Evolutionary conservation across 495 filamentous ascomycete genomes (phyloP).

Genomic region (Aspergillus cavernicola): DNA sequence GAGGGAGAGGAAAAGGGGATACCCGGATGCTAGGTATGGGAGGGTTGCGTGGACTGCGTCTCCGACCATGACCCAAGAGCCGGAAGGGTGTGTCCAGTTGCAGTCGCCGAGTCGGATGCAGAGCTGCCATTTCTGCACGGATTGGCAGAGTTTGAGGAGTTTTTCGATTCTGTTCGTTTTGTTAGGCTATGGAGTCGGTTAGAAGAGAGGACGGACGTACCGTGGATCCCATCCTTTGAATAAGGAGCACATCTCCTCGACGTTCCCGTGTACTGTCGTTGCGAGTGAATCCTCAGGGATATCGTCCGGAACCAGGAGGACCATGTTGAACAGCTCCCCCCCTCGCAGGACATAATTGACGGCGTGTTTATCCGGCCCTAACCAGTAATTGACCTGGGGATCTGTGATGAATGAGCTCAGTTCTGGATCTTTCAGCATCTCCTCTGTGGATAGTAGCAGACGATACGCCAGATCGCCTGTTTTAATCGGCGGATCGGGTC

Average conservation of each 20-base stretch:
- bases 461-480: conserved; percentile 70
- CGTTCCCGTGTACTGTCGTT: conserved; percentile 49
- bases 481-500: conserved; percentile 42
- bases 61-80: conserved; percentile 39
- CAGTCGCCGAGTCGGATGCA: conserved; percentile 52
- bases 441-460: conserved; percentile 49
- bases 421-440: conserved; percentile 47
- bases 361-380: conserved; percentile 60
- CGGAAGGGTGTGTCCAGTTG: conserved; percentile 53
- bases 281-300: conserved; percentile 49
- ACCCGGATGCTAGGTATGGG: conserved; percentile 51
- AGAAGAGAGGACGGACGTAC: conserved; percentile 16
- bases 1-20: not conserved
- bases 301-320: conserved; percentile 66
- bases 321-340: conserved; percentile 63
- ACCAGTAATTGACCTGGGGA: conserved; percentile 66
- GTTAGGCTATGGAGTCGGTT: conserved; percentile 53
- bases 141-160: conserved; percentile 36
- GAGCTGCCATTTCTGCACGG: conserved; percentile 63
- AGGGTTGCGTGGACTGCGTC: conserved; percentile 54
- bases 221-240: conserved; percentile 58
- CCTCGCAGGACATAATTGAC: conserved; percentile 61
- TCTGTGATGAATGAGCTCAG: conserved; percentile 47
- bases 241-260: conserved; percentile 63
- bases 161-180: conserved; percentile 39